phyloP scores from a whole-genome alignment of 2,329 filamentous ascomycete species.

The Ceratocystiopsis brevicomis region DNA sequence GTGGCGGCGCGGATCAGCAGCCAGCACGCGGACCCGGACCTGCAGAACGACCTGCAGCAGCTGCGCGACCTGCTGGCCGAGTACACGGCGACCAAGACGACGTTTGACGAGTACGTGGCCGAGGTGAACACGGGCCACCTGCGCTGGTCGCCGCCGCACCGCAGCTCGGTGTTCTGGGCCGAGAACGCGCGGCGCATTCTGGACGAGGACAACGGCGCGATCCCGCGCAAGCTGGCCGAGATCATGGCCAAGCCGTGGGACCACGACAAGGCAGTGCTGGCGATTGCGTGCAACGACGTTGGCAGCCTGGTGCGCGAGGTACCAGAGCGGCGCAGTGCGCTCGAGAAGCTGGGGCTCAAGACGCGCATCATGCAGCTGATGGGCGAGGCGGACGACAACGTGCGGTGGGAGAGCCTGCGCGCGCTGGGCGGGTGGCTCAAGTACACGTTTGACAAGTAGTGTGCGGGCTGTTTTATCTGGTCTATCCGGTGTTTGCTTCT shows the following conservation, averaged over 20 bases:
- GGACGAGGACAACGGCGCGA: slow-evolving; percentile 60
- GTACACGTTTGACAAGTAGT: slow-evolving; percentile 37
- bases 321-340: slow-evolving; percentile 58
- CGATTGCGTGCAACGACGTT: slow-evolving; percentile 84
- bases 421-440: slow-evolving; percentile 53
- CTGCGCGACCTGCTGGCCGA: slow-evolving; percentile 46
- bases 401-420: slow-evolving; percentile 81
- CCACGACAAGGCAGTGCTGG: slow-evolving; percentile 74
- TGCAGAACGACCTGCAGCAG: slow-evolving; percentile 40
- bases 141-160: slow-evolving; percentile 82
- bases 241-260: slow-evolving; percentile 57
- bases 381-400: slow-evolving; percentile 71
- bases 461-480: too few species aligned
- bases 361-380: slow-evolving; percentile 82
- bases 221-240: slow-evolving; percentile 65
- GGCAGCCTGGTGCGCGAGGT: slow-evolving; percentile 78
- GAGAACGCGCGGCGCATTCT: slow-evolving; percentile 80
- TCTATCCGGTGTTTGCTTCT: too few species aligned
- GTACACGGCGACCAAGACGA: slow-evolving; percentile 51
- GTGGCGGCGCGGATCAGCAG: slow-evolving; percentile 27
- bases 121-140: slow-evolving; percentile 76
- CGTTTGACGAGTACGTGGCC: slow-evolving; percentile 76
- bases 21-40: slow-evolving; percentile 44
- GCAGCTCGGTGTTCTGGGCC: slow-evolving; percentile 72
- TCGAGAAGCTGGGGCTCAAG: slow-evolving; percentile 77